Evolutionary conservation across 139 green algal species (phyloP), one percentile per base, ranked within the genome.

Genomic region (Protoeuglena noctilucae): DNA sequence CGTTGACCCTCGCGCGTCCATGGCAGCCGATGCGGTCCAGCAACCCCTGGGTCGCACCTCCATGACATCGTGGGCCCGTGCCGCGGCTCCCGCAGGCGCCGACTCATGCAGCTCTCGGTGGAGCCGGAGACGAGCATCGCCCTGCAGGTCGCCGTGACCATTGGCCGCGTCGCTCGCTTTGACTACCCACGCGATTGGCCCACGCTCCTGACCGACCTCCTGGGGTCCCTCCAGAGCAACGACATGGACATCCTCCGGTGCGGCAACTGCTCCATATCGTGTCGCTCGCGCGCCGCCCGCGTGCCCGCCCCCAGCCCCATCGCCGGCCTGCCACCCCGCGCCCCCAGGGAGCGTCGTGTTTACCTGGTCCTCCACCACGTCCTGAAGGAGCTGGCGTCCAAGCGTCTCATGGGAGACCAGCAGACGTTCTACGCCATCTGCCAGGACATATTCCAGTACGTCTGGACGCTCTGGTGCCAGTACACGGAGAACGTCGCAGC

Each of bases 361-460:
- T 87, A 89, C 60, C 70, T 95, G 4, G 72, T 82, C 19, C 67
- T 96, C 34, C 87, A 96, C 58, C 83, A 95, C 58, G 69, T 93
- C 7, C 68, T 96, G n/a, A 96, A 96, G 69, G 88, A 96, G 70
- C 77, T 96, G 22, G 71, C 80, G 25, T 84, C 74, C 51, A 96
- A 95, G 71, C 75, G 87, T 16, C 73, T 96, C 24, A 56, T 62
- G 1, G 58, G 70, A 19, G 87, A 96, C 53, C 82, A 94, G 63
- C 66, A 66, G n/a, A 77, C 69, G 29, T 96, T 96, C 47, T 12
- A 53, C 24, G 47, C 47, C 9, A 9, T 53, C 9, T 28, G 9
- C 47, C 9, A 9, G 9, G 47, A 53, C 9, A 9, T 53, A 7
- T 14, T 53, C 9, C 24, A 9, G 25, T 28, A 9, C 9, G 9